A percentile compares a stretch with the other conserved stretches of the same genome.
phyloP scores from a whole-genome alignment of 306 rosid genomes.

The Dalbergia oliveri region DNA sequence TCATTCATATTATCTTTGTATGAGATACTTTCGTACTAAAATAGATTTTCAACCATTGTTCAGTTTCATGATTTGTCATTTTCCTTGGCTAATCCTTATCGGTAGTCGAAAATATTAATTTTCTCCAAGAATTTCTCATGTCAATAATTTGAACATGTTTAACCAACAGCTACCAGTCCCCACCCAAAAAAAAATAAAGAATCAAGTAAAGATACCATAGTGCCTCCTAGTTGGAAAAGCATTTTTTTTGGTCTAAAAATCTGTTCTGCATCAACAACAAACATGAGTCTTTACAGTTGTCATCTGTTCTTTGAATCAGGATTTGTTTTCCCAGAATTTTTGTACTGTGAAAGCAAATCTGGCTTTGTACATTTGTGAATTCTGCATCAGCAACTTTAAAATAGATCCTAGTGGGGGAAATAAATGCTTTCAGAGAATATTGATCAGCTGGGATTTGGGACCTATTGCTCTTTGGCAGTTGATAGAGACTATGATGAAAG shows the following conservation, averaged over 20 bases:
- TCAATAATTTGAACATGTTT: neutral
- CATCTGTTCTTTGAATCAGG: neutral
- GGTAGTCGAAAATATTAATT: too few species aligned
- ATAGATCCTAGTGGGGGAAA: conserved; percentile 18
- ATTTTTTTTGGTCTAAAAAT: neutral
- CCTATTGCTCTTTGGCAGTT: neutral
- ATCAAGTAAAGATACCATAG: neutral
- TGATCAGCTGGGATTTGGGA: conserved; percentile 14
- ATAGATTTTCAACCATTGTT: too few species aligned
- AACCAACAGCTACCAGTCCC: neutral
- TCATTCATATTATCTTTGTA: too few species aligned
- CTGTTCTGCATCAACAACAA: conserved; percentile 18
- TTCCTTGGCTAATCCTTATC: too few species aligned
- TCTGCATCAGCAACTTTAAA: conserved; percentile 6
- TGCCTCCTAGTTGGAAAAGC: neutral
- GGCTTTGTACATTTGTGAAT: conserved; percentile 3
- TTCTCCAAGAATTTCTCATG: neutral
- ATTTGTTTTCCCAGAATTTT: conserved; percentile 1
- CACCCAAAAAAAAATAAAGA: neutral
- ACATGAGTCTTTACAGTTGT: conserved; percentile 1
- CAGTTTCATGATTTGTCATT: too few species aligned
- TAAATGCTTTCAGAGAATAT: conserved; percentile 35
- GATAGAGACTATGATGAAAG: neutral
- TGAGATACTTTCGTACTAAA: too few species aligned
- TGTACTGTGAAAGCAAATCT: neutral